phyloP scores from a whole-genome alignment of 768 basidiomycete species.

The Amylocystis lapponica region DNA sequence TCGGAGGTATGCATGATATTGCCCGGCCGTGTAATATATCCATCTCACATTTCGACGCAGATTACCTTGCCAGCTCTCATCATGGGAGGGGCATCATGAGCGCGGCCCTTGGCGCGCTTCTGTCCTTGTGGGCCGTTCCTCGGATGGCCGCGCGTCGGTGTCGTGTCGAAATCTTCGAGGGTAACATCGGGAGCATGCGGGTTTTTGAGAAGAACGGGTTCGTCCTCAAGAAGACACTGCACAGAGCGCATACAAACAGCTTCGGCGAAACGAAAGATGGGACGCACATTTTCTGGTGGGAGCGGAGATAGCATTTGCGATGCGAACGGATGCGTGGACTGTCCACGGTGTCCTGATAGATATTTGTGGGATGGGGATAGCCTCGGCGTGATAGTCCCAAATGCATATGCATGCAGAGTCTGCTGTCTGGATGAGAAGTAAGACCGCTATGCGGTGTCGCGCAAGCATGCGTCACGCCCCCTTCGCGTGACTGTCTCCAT shows the following conservation, averaged over 20 bases:
- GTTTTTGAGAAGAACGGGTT: slow-evolving; percentile 71
- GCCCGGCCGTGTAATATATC: too few species aligned
- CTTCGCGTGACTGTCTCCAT: background rate
- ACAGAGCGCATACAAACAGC: slow-evolving; percentile 36
- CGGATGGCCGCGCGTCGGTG: slow-evolving; percentile 53
- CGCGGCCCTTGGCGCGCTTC: slow-evolving; percentile 47
- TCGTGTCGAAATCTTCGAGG: slow-evolving; percentile 38
- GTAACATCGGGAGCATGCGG: slow-evolving; percentile 53
- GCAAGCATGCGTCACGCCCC: too few species aligned
- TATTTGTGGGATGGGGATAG: too few species aligned
- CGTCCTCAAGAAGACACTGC: slow-evolving; percentile 30
- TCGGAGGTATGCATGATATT: slow-evolving; percentile 44
- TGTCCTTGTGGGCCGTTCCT: slow-evolving; percentile 58
- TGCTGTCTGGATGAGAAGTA: too few species aligned
- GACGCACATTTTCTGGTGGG: slow-evolving; percentile 21
- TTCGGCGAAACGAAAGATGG: slow-evolving; percentile 20
- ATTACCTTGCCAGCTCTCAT: slow-evolving; percentile 53
- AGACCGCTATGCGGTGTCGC: too few species aligned
- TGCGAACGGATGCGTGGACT: too few species aligned
- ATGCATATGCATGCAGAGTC: too few species aligned
- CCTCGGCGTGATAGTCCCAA: too few species aligned
- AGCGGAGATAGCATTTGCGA: slow-evolving; percentile 1
- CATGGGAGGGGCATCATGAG: slow-evolving; percentile 73
- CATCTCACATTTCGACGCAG: slow-evolving; percentile 19
- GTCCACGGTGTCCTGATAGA: too few species aligned